A percentile compares a stretch with the other conserved stretches of the same genome.
These are phyloP conservation scores for Zasmidium angulare DNA, from an alignment of 2,329 filamentous ascomycete genomes.

Conservation along the genomic window DNA sequence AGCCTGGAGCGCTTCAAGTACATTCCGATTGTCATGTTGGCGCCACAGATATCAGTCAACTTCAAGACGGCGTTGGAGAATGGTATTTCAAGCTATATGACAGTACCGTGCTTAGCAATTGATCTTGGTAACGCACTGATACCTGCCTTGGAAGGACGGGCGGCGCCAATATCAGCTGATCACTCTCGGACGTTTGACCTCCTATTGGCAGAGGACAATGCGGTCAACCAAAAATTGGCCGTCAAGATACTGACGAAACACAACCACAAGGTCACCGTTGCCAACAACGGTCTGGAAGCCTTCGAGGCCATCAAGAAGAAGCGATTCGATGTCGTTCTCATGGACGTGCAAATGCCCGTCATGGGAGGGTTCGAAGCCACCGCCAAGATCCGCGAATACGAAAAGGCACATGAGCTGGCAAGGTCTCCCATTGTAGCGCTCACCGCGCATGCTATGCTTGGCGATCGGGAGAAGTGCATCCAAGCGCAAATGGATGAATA, in stretches of 20 bases:
- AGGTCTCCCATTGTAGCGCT: constrained; percentile 94
- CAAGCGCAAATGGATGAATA: constrained; percentile 99
- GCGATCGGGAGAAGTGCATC: constrained; percentile 95
- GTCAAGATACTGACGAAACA: constrained; percentile 98
- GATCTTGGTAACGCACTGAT: constrained; percentile 96
- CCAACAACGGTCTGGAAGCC: constrained; percentile 91
- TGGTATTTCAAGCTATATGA: constrained; percentile 99
- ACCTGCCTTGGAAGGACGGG: constrained; percentile 87
- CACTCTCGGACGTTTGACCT: constrained; percentile 96
- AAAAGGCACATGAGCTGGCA: constrained; percentile 74
- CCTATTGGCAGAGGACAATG: constrained; percentile 91
- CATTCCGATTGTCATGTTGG: constrained; percentile 89
- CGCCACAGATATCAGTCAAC: constrained; percentile 84
- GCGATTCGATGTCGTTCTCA: constrained; percentile 93
- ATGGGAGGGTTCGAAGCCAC: constrained; percentile 99
- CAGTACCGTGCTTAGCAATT: constrained; percentile 88
- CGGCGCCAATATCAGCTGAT: constrained; percentile 86
- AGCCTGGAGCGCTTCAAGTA: constrained; percentile 96
- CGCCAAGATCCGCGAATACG: constrained; percentile 92
- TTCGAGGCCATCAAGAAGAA: constrained; percentile 88
- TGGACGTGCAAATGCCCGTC: constrained; percentile 99
- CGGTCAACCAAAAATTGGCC: constrained; percentile 92
- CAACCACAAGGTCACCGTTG: constrained; percentile 87
- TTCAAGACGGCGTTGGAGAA: constrained; percentile 91
- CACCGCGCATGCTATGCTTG: constrained; percentile 97